phyloP scores from a whole-genome alignment of 768 basidiomycete species.

The Hygrocybe punicea region DNA sequence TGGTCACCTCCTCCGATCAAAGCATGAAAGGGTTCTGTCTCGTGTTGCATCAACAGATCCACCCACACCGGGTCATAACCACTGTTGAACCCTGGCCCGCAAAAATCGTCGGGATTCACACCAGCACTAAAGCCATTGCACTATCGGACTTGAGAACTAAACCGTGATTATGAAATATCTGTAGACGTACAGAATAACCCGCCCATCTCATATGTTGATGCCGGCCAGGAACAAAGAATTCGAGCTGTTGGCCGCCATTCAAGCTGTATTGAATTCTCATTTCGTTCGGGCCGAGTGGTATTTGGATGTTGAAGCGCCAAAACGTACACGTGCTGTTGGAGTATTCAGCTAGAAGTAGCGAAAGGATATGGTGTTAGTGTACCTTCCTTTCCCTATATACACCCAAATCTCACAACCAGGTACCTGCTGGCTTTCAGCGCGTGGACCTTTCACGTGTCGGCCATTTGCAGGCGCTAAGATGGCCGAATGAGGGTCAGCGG shows the following conservation, averaged over 20 bases:
- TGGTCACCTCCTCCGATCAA: conserved; percentile 94
- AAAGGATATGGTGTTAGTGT: conserved; percentile 17
- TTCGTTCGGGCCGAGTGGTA: conserved; percentile 69
- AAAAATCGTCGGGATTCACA: conserved; percentile 84
- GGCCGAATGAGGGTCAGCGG: conserved; percentile 66
- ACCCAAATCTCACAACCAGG: conserved; percentile 72
- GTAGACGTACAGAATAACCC: conserved; percentile 66
- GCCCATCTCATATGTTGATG: conserved; percentile 90
- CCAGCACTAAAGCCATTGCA: conserved; percentile 90
- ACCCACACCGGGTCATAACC: conserved; percentile 93
- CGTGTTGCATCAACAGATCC: conserved; percentile 84
- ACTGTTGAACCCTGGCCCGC: conserved; percentile 70
- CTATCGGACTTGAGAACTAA: conserved; percentile 32
- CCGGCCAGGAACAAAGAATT: conserved; percentile 79
- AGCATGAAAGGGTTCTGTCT: conserved; percentile 78
- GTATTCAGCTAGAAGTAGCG: conserved; percentile 3
- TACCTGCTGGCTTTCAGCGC: conserved; percentile 41
- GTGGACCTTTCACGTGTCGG: conserved; percentile 26
- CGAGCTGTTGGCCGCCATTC: conserved; percentile 71
- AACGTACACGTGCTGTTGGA: conserved; percentile 76
- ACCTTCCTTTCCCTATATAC: conserved; percentile 56
- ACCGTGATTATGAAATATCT: background rate
- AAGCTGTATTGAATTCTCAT: conserved; percentile 78
- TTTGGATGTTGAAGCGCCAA: conserved; percentile 86
- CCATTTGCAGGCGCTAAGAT: conserved; percentile 29